Percentiles rank a stretch among this genome's conserved stretches.
phyloP scores from a whole-genome alignment of 1,284 basidiomycete genomes.

The Sporisorium reilianum region DNA sequence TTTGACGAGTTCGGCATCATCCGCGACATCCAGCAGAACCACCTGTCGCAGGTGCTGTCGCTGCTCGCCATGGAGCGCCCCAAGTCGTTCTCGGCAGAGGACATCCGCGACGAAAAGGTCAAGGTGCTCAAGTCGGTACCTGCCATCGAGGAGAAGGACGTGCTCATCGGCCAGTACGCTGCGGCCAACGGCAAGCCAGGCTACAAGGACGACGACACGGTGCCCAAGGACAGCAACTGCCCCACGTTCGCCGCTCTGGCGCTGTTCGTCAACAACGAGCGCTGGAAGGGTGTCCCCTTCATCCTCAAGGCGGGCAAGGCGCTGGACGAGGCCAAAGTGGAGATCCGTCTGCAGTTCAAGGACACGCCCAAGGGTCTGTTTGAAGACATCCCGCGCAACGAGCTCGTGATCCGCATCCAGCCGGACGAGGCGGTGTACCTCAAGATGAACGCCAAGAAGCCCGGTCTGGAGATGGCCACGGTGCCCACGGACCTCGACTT shows the following conservation, averaged over 20 bases:
- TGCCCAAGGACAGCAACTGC: slow-evolving; percentile 70
- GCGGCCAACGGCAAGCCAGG: slow-evolving; percentile 69
- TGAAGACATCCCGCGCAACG: slow-evolving; percentile 58
- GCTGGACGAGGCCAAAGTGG: slow-evolving; percentile 67
- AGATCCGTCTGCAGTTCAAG: slow-evolving; percentile 68
- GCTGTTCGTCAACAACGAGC: slow-evolving; percentile 64
- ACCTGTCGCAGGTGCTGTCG: slow-evolving; percentile 68
- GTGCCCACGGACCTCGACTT: slow-evolving; percentile 63
- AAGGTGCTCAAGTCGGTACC: slow-evolving; percentile 68
- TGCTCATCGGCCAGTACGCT: slow-evolving; percentile 69
- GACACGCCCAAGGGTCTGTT: slow-evolving; percentile 55
- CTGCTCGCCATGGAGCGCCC: slow-evolving; percentile 70
- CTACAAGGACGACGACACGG: slow-evolving; percentile 70
- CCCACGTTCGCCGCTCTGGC: slow-evolving; percentile 69
- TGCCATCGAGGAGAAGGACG: slow-evolving; percentile 65
- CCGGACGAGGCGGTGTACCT: slow-evolving; percentile 67
- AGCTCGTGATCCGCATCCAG: slow-evolving; percentile 68
- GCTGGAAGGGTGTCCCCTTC: slow-evolving; percentile 68
- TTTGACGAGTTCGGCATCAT: slow-evolving; percentile 71
- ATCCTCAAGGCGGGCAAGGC: slow-evolving; percentile 69
- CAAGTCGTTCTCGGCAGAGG: slow-evolving; percentile 67
- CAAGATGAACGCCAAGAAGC: slow-evolving; percentile 67
- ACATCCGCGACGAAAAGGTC: slow-evolving; percentile 70
- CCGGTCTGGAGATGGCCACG: slow-evolving; percentile 57
- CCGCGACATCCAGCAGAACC: slow-evolving; percentile 70